Conservation (phyloP, 139 green algal genomes). For the Klebsormidium nitens region DNA sequence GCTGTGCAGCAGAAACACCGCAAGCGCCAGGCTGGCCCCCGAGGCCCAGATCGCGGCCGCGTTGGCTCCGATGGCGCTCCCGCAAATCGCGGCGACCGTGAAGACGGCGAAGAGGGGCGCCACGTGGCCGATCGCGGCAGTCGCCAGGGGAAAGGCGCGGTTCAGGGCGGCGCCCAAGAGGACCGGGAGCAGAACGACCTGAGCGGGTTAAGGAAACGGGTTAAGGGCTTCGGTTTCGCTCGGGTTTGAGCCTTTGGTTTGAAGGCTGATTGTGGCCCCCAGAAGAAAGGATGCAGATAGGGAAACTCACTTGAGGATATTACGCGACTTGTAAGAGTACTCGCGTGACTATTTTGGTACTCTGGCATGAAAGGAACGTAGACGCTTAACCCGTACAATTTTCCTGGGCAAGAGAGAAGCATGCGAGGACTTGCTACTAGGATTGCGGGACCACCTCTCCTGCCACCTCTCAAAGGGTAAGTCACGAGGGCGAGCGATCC, state of each 20-base stretch:
- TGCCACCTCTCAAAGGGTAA: no score
- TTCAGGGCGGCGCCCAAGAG: constrained; percentile 51
- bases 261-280: neutral
- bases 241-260: neutral
- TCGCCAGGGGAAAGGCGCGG: constrained; percentile 28
- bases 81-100: constrained; percentile 45
- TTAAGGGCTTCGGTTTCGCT: neutral
- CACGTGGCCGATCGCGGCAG: constrained; percentile 29
- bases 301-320: neutral
- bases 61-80: neutral
- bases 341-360: neutral
- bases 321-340: neutral
- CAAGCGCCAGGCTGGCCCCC: constrained; percentile 37
- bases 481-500: no score
- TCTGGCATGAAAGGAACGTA: neutral
- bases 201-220: no score
- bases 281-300: neutral
- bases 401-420: neutral
- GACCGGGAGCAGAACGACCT: constrained; percentile 70
- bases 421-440: neutral
- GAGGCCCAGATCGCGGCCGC: neutral
- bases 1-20: constrained; percentile 56
- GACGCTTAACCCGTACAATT: neutral
- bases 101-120: constrained; percentile 49
- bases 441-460: no score